Conservation (phyloP, 2,329 filamentous ascomycete genomes). For the Trichophyton schoenleinii region DNA sequence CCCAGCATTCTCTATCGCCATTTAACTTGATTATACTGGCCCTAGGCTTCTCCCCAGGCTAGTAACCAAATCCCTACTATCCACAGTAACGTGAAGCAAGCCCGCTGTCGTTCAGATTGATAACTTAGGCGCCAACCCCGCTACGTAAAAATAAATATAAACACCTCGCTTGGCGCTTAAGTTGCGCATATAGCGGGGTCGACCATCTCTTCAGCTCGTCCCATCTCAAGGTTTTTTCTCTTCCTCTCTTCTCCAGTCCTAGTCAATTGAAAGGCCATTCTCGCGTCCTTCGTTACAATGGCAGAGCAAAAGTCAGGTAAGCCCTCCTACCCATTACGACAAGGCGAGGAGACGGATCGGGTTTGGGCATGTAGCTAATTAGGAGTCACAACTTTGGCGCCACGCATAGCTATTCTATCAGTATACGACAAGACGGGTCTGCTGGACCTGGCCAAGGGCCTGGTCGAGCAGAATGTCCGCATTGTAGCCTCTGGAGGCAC, state of each 20-base stretch:
- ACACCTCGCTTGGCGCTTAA: too few species aligned
- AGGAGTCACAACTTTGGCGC: not conserved
- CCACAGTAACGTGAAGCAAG: too few species aligned
- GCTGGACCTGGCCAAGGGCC: conserved; percentile 80
- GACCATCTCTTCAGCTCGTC: too few species aligned
- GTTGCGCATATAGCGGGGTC: too few species aligned
- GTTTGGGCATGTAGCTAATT: not conserved
- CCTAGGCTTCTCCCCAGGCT: too few species aligned
- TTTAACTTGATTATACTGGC: too few species aligned
- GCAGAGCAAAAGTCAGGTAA: conserved; percentile 3
- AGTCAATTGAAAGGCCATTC: not conserved
- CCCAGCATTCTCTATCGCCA: too few species aligned
- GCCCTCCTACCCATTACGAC: not conserved
- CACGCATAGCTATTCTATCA: conserved; percentile 64
- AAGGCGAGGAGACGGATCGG: not conserved
- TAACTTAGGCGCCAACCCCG: too few species aligned
- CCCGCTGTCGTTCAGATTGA: too few species aligned
- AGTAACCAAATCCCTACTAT: too few species aligned
- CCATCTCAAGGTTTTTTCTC: too few species aligned
- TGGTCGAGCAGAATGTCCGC: conserved; percentile 77
- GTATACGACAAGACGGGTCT: conserved; percentile 98
- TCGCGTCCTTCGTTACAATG: not conserved
- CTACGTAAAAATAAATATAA: too few species aligned
- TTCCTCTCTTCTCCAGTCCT: not conserved
- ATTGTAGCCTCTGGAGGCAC: conserved; percentile 92